Evolutionary conservation across 2,329 filamentous ascomycete genomes (phyloP).

Genomic region (Aspergillus sp.): DNA sequence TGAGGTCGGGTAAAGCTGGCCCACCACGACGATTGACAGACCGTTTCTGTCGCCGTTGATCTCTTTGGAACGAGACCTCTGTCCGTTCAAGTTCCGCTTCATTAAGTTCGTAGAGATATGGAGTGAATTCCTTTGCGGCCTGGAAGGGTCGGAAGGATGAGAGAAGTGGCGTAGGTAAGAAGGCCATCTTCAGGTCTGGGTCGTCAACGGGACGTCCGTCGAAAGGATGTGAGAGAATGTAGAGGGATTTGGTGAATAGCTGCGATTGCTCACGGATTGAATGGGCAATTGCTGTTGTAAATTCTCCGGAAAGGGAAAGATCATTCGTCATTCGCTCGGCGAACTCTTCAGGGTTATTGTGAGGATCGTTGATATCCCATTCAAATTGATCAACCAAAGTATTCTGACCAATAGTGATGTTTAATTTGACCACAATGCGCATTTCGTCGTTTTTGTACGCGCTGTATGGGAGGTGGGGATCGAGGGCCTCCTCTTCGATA

Average conservation of each 20-base stretch:
- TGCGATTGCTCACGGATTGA: constrained; percentile 96
- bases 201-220: constrained; percentile 93
- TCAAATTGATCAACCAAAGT: constrained; percentile 97
- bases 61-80: constrained; percentile 87
- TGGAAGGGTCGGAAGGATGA: constrained; percentile 87
- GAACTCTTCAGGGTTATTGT: constrained; percentile 94
- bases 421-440: constrained; percentile 91
- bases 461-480: constrained; percentile 83
- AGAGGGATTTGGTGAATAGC: constrained; percentile 88
- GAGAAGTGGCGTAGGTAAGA: constrained; percentile 79
- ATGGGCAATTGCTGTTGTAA: constrained; percentile 95
- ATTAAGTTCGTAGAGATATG: constrained; percentile 90
- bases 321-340: constrained; percentile 85
- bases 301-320: constrained; percentile 88
- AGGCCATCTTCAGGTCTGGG: constrained; percentile 79
- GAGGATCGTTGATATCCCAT: constrained; percentile 96
- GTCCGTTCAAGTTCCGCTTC: constrained; percentile 87
- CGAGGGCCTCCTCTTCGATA: constrained; percentile 84
- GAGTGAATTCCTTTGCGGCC: constrained; percentile 89
- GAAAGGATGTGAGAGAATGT: constrained; percentile 90
- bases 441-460: constrained; percentile 99
- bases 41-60: constrained; percentile 91
- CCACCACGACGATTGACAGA: constrained; percentile 92
- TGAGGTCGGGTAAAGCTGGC: constrained; percentile 90
- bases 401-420: constrained; percentile 94